Conservation (phyloP, 164 flowering plant genomes). For the Hamamelis virginiana region DNA sequence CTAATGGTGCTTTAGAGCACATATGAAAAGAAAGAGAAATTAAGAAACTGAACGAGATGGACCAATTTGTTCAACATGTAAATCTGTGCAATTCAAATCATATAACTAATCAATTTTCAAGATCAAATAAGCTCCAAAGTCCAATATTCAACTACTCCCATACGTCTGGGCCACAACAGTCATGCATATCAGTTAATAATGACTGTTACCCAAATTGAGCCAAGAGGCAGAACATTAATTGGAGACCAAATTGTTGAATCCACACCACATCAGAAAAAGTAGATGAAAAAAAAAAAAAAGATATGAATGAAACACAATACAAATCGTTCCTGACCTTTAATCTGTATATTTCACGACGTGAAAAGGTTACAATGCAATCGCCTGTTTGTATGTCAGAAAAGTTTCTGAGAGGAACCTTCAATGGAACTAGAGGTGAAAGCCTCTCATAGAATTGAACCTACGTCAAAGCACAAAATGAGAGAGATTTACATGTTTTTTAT, state of each 20-base stretch:
- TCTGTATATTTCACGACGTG: constrained; percentile 65
- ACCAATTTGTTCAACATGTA: too few species aligned
- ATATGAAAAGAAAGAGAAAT: too few species aligned
- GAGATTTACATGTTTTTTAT: neutral
- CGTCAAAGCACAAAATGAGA: neutral
- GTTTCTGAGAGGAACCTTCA: constrained; percentile 63
- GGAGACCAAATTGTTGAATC: neutral
- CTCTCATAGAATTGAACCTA: constrained; percentile 85
- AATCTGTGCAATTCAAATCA: too few species aligned
- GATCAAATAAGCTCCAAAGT: too few species aligned
- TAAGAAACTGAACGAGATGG: too few species aligned
- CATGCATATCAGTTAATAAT: neutral
- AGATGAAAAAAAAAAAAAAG: neutral
- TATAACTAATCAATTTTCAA: too few species aligned
- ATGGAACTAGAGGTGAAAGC: constrained; percentile 78
- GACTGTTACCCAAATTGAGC: neutral
- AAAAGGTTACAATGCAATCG: constrained; percentile 90
- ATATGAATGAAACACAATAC: neutral
- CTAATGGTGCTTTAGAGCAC: too few species aligned
- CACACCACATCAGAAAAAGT: neutral
- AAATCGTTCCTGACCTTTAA: constrained; percentile 51
- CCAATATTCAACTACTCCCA: too few species aligned
- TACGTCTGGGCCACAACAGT: neutral
- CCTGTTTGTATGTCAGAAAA: constrained; percentile 67
- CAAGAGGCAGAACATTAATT: neutral